A percentile compares a stretch with the other conserved stretches of the same genome.
Conservation (phyloP, 306 rosid genomes). For the Pachyrhizus erosus region DNA sequence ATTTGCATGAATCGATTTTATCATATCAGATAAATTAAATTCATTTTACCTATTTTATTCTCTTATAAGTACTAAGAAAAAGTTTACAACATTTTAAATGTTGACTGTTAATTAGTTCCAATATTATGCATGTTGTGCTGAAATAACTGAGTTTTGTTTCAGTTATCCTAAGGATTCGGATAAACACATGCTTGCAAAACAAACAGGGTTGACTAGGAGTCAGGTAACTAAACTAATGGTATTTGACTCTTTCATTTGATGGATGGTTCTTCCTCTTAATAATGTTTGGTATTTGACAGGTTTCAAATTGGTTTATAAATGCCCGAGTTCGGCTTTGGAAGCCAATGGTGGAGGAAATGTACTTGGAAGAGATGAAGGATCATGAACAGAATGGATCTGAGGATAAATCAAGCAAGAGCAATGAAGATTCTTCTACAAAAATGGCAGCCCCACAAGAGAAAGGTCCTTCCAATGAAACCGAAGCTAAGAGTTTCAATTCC, state of each 20-base stretch:
- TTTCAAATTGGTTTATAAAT: constrained; percentile 98
- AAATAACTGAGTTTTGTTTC: constrained; percentile 43
- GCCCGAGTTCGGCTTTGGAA: constrained; percentile 99
- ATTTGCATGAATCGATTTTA: neutral
- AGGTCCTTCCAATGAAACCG: constrained; percentile 50
- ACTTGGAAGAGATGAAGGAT: constrained; percentile 86
- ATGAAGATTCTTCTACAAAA: constrained; percentile 67
- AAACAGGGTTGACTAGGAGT: constrained; percentile 96
- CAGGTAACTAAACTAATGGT: constrained; percentile 59
- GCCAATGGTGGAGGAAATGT: constrained; percentile 99
- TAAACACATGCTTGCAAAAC: constrained; percentile 94
- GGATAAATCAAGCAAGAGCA: constrained; percentile 70
- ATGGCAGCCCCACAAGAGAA: constrained; percentile 55
- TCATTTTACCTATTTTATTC: neutral
- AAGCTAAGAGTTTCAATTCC: constrained; percentile 56
- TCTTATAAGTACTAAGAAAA: neutral
- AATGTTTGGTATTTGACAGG: constrained; percentile 54
- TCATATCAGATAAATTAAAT: neutral
- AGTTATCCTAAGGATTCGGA: constrained; percentile 99
- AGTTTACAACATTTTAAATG: neutral
- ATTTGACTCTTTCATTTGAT: neutral
- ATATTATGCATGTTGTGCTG: neutral
- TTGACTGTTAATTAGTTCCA: neutral
- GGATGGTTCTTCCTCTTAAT: neutral
- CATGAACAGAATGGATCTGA: constrained; percentile 75